Percentiles rank a stretch among this genome's conserved stretches.
phyloP scores from a whole-genome alignment of 306 rosid species.

The Vachellia pachyceras region DNA sequence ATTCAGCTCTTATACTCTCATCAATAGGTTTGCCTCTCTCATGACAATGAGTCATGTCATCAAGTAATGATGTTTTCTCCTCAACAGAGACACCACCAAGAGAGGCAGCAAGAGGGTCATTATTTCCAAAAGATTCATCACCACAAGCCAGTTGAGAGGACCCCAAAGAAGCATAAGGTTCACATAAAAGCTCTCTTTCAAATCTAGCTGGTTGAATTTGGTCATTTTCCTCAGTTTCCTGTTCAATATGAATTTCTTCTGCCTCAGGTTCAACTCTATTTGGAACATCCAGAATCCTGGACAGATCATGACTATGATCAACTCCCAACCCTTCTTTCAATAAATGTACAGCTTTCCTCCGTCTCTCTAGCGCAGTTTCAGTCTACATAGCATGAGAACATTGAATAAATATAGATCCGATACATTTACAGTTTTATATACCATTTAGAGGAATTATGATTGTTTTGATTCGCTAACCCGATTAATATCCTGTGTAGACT shows the following conservation, averaged over 20 bases:
- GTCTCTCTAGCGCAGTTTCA: slow-evolving; percentile 72
- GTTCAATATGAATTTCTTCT: slow-evolving; percentile 38
- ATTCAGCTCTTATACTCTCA: slow-evolving; percentile 32
- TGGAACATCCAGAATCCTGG: slow-evolving; percentile 35
- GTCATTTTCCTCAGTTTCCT: slow-evolving; percentile 43
- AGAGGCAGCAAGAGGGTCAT: slow-evolving; percentile 28
- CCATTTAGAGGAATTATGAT: slow-evolving; percentile 6
- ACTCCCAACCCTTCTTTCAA: slow-evolving; percentile 65
- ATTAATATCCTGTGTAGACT: slow-evolving; percentile 65
- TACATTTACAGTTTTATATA: background rate
- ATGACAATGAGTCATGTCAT: slow-evolving; percentile 36
- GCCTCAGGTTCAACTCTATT: slow-evolving; percentile 47
- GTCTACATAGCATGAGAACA: slow-evolving; percentile 45
- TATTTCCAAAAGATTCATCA: slow-evolving; percentile 30
- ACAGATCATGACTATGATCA: slow-evolving; percentile 37
- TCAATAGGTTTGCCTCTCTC: background rate
- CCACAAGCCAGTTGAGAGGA: slow-evolving; percentile 39
- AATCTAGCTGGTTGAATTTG: slow-evolving; percentile 32
- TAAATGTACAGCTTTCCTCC: slow-evolving; percentile 60
- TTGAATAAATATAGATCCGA: slow-evolving; percentile 20
- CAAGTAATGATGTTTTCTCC: slow-evolving; percentile 32
- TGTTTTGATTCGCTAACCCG: slow-evolving; percentile 58
- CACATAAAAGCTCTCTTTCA: slow-evolving; percentile 37
- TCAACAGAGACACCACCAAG: slow-evolving; percentile 22
- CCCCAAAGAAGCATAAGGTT: slow-evolving; percentile 35